A percentile compares a stretch with the other conserved stretches of the same genome.
These are phyloP conservation scores for Penicillium cataractarum DNA, from an alignment of 495 filamentous ascomycete species.

Conservation along the genomic window DNA sequence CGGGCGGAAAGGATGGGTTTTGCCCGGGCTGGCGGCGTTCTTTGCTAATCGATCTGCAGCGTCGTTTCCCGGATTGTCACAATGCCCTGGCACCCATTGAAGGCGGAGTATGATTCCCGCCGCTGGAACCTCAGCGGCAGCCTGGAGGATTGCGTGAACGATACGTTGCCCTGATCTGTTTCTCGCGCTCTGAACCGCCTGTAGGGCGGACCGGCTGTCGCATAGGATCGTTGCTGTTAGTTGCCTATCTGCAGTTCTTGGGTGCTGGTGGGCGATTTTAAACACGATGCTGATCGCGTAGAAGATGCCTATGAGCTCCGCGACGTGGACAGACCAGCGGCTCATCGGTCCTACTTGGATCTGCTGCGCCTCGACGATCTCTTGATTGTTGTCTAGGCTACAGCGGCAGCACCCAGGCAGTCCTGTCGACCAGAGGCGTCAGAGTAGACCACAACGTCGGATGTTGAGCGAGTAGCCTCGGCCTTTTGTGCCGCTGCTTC, in stretches of 20 bases:
- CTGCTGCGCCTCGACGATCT: constrained; percentile 19
- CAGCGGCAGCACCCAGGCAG: not conserved
- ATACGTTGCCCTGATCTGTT: constrained; percentile 29
- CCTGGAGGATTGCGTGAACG: constrained; percentile 22
- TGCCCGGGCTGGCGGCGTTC: constrained; percentile 15
- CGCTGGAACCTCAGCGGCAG: constrained; percentile 19
- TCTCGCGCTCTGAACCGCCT: constrained; percentile 19
- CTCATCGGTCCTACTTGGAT: constrained; percentile 26
- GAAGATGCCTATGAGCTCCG: constrained; percentile 28
- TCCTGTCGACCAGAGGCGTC: constrained; percentile 25
- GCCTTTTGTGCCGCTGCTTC: constrained; percentile 24
- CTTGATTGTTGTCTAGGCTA: constrained; percentile 2
- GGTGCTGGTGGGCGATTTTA: constrained; percentile 13
- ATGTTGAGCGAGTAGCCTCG: not conserved
- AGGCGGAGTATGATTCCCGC: constrained; percentile 20
- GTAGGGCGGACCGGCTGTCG: constrained; percentile 25
- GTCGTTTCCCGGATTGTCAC: constrained; percentile 13
- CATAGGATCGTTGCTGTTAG: constrained; percentile 17
- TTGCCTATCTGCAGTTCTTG: not conserved
- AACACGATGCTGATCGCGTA: constrained; percentile 25
- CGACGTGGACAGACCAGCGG: constrained; percentile 27
- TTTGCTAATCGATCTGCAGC: constrained; percentile 19
- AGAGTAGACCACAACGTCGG: constrained; percentile 25
- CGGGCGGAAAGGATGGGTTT: constrained; percentile 21
- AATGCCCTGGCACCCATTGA: constrained; percentile 28